Base-by-base conservation (phyloP, 2,329 filamentous ascomycete genomes). In the Aspergillus uvarum region DNA sequence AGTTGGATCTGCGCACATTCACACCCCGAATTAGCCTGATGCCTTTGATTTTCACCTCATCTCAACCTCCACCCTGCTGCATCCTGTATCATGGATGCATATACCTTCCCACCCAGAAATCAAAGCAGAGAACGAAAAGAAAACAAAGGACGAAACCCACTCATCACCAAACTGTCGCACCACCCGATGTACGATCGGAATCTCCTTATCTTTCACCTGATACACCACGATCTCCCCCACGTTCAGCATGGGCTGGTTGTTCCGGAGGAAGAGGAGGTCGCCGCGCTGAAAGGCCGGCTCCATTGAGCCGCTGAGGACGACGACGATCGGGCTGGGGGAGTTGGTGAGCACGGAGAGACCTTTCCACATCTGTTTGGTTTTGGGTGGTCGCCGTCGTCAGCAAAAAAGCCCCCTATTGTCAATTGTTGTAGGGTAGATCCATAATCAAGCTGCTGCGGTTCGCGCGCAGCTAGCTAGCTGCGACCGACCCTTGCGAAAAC, bases 101-200 rank as follows among this genome's bases (percentile, higher is more conserved):
- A 16, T 2, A 35, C 12, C 32, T 10, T 12, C 11, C 4, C 12
- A 35, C 32, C 32, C 4, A 16, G 11, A 16, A 35, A 16, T 16
- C 32, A 16, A 35, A 35, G 14, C 32, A 35, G 32, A 22, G 22
- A 2, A 22, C 22, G 22, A 35, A 35, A 16, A 35, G 11, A 16
- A 12, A 14, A 35, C 32, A 35, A 35, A 16, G 32, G 32, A 12
- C 16, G 31, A 22, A 21, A 67, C 69, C 22, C 66, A 74, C 73
- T 65, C 70, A 22, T 85, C 85, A 2, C 74, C 74, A 75, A 86
- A 88, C 65, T 82, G 82, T 78, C 93, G 86, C 57, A 98, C 89
- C 10, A 98, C 85, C 54, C 95, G 83, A 80, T 99, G 95, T 67
- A 99, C 95, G 77, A 99, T 99, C 31, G 95, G 95, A 65, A 99